Base-by-base conservation (phyloP, 345 rosid genomes). In the Populus simonii region DNA sequence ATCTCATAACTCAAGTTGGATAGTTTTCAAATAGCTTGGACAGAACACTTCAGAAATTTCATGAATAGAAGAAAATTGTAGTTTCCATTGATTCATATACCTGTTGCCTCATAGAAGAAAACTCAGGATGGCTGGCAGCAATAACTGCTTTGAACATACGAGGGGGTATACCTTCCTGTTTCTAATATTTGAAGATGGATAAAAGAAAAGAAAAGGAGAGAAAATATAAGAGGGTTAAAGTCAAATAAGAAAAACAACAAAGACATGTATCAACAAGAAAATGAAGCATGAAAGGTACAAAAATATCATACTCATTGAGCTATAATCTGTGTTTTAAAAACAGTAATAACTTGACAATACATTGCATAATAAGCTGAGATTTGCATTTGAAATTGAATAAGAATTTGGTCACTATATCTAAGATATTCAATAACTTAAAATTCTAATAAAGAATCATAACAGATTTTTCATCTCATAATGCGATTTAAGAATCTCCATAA, bases 71-170 rank as follows among this genome's bases (percentile, higher is more conserved):
- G 39, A 55, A 22, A 55, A 7, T 55, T 55, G 61, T 3, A 72
- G 67, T 49, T 45, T 75, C 17, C 49, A 39, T 38, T 20, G 72
- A 68, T 3, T n/a, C 72, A 72, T 79, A 96, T 79, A 96, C 98
- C 97, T 94, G 99, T 76, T 96, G 99, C 83, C 98, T 91, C 96
- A 96, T 86, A 62, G 98, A 83, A 79, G 98, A 92, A 80, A 96
- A 96, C 80, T 94, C 99, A 6, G 91, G 92, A 77, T 96, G 99
- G 82, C 95, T 91, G 65, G 99, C 93, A 82, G 98, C 97, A 86
- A 96, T 90, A 65, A 96, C 92, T 20, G 94, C 81, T 84, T 96
- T 94, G 88, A 96, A 94, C 99, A 92, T 96, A 15, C 92, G 98
- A 81, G 98, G 99, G 31, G 91, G 93, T 83, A 94, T 87, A 59